phyloP scores from a whole-genome alignment of 2,329 filamentous ascomycete genomes.

The Pseudofabraea citricarpa region DNA sequence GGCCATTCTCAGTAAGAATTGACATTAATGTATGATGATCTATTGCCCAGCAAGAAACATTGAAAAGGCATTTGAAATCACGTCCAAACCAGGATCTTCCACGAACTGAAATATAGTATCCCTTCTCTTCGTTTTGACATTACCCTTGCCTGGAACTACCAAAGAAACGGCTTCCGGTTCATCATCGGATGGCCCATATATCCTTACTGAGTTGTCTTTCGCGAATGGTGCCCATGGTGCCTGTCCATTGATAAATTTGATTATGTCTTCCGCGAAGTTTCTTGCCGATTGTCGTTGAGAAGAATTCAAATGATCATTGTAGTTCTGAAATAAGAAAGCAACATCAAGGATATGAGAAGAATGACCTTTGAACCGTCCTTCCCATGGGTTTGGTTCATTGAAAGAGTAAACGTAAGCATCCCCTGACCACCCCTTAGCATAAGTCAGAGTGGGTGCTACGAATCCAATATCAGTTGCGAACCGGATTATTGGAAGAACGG shows the following conservation, averaged over 20 bases:
- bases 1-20: too few species aligned
- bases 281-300: conserved; percentile 27
- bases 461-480: conserved; percentile 42
- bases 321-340: conserved; percentile 41
- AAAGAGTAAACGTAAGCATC: conserved; percentile 37
- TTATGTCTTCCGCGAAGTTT: conserved; percentile 31
- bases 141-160: conserved; percentile 4
- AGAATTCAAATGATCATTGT: conserved; percentile 31
- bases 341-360: conserved; percentile 41
- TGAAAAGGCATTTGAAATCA: too few species aligned
- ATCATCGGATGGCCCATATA: conserved; percentile 10
- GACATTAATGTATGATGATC: too few species aligned
- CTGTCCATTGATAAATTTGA: conserved; percentile 34
- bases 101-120: conserved; percentile 7
- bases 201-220: not conserved
- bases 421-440: conserved; percentile 32
- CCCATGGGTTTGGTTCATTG: conserved; percentile 43
- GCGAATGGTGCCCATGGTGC: conserved; percentile 21
- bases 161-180: not conserved
- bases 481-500: conserved; percentile 34
- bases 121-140: conserved; percentile 4
- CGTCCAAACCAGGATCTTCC: conserved; percentile 4
- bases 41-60: too few species aligned
- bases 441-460: conserved; percentile 36
- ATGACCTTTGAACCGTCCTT: conserved; percentile 34